phyloP scores from a whole-genome alignment of 305 asterid genomes.

The Plantago lanceolata region DNA sequence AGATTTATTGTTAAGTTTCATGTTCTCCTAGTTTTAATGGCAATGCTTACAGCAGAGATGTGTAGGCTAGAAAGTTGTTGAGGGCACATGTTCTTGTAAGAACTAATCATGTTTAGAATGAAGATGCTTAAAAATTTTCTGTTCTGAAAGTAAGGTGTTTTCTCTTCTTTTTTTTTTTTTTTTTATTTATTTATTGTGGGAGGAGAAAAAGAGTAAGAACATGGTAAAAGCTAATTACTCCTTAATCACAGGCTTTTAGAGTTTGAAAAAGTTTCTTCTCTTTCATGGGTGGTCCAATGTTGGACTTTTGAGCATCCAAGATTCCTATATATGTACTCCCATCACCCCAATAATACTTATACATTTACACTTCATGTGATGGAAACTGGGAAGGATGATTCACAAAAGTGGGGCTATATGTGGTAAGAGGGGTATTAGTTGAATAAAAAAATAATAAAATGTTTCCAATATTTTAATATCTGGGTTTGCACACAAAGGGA shows the following conservation, averaged over 20 bases:
- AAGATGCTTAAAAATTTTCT: constrained; percentile 4
- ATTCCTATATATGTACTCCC: neutral
- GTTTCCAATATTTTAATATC: too few relatives aligned
- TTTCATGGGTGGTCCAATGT: neutral
- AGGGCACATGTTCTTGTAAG: neutral
- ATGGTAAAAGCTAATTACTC: constrained; percentile 19
- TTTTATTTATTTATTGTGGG: constrained; percentile 6
- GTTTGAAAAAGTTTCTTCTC: constrained; percentile 22
- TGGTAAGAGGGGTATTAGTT: too few relatives aligned
- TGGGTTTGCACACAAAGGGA: too few relatives aligned
- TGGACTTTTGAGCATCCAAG: neutral
- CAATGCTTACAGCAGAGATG: neutral
- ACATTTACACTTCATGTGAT: too few relatives aligned
- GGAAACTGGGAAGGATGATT: too few relatives aligned
- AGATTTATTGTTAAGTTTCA: neutral
- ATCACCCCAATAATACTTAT: too few relatives aligned
- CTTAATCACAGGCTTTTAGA: constrained; percentile 32
- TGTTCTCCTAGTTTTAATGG: constrained; percentile 10
- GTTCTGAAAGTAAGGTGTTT: constrained; percentile 11
- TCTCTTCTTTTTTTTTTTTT: neutral
- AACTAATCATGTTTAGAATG: constrained; percentile 1
- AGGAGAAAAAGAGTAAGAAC: constrained; percentile 25
- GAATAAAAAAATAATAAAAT: too few relatives aligned
- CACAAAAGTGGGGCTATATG: too few relatives aligned
- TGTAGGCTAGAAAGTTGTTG: neutral